Conservation (phyloP, 1,284 basidiomycete species). For the Cerioporus squamosus region DNA sequence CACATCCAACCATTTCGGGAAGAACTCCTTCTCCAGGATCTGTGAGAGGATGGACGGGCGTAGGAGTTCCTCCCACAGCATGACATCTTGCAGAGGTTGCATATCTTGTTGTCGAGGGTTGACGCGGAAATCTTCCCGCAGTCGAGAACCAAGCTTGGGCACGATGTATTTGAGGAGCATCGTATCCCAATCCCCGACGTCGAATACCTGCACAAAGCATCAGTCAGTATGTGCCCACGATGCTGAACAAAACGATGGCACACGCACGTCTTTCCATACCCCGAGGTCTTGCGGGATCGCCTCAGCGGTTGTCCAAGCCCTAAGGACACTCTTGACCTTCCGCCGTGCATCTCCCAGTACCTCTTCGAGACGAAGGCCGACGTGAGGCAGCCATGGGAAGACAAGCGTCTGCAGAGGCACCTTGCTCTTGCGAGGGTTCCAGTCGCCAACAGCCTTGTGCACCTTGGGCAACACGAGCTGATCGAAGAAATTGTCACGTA, state of each 20-base stretch:
- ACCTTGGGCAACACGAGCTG: constrained; percentile 96
- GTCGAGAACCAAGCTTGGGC: constrained; percentile 81
- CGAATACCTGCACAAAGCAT: constrained; percentile 61
- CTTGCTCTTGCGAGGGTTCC: constrained; percentile 67
- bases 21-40: constrained; percentile 89
- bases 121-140: constrained; percentile 85
- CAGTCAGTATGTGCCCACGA: background rate
- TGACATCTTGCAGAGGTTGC: constrained; percentile 77
- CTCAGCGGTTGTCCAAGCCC: constrained; percentile 79
- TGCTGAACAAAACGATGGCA: constrained; percentile 4
- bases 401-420: constrained; percentile 80
- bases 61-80: constrained; percentile 80
- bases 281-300: constrained; percentile 75
- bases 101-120: constrained; percentile 91
- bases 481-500: constrained; percentile 94
- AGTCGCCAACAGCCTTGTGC: constrained; percentile 80
- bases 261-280: constrained; percentile 81
- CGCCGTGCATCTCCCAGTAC: constrained; percentile 86
- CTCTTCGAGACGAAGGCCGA: constrained; percentile 80
- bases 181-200: constrained; percentile 85
- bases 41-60: constrained; percentile 80
- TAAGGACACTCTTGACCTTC: constrained; percentile 80
- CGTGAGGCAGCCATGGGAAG: constrained; percentile 94
- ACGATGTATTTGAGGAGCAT: constrained; percentile 90
- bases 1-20: constrained; percentile 95